Base-by-base conservation (phyloP, 768 basidiomycete species). In the Cubamyces lactineus region DNA sequence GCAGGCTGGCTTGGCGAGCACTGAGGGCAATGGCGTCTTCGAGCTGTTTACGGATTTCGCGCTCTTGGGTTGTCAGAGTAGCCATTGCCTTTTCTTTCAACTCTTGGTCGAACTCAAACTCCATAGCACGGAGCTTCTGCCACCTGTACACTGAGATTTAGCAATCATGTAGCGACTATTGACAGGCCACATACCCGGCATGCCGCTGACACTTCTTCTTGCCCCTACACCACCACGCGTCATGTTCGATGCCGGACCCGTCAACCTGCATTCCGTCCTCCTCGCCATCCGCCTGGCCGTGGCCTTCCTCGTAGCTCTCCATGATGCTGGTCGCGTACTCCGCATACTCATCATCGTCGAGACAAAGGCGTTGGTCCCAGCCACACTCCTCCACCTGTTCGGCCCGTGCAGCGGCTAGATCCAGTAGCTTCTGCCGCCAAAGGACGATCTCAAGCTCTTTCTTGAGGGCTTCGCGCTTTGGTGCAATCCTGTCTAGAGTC, bases 301-400 rank as follows among this genome's bases (percentile, higher is more conserved):
- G 63, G 23, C 59, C 38, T 53, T 79, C 77, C 34, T 86, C 87
- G 63, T 92, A 92, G 67, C 85, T 87, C 70, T 92, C 87, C 67
- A 91, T 67, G 24, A 87, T 88, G 16, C 82, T 83, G 2, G 75
- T 77, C 9, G 85, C 88, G 72, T 86, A 88, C 51, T 88, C 88
- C 40, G 76, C 81, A 79, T 86, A 92, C 71, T 92, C 90, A 59
- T 87, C 86, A 49, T 93, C 90, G n/a, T 88, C 88, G 70, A 88
- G 87, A 62, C 89, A 89, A 23, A 97, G 78, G 30, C 94, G 81
- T 67, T 88, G 86, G 72, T 97, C 94, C 87, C 94, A 95, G 5
- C 95, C 94, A 74, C 94, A 97, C 67, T 85, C 84, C 17, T 84
- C 83, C 16, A 85, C 71, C n/a, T 77, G 75, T 61, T 85, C 84